Conservation (phyloP, 1,284 basidiomycete genomes). For the Leccinum solheimii region DNA sequence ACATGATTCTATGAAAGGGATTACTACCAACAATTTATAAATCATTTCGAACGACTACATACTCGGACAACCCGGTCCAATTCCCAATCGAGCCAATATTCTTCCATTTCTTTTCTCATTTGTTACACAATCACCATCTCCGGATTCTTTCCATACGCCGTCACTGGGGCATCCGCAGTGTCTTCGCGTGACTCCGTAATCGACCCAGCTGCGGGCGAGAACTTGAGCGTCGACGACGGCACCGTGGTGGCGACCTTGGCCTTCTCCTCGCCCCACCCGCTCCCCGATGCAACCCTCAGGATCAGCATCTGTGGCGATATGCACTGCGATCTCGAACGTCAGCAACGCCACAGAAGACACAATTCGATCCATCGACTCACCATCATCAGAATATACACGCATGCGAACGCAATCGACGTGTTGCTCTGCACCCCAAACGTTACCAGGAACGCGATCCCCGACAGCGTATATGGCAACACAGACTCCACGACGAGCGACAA, state of each 20-base stretch:
- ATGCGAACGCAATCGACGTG: conserved; percentile 17
- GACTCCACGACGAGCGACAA: conserved; percentile 29
- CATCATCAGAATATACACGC: conserved; percentile 27
- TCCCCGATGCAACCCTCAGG: conserved; percentile 24
- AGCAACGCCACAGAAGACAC: neutral
- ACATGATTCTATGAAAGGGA: conserved; percentile 10
- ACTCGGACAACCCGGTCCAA: neutral
- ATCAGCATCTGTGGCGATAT: conserved; percentile 34
- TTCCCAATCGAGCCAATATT: conserved; percentile 16
- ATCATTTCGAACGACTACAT: neutral
- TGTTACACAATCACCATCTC: neutral
- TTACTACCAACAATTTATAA: neutral
- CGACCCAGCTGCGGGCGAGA: neutral
- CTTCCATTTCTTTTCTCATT: neutral
- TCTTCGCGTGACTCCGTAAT: conserved; percentile 3
- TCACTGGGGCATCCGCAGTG: neutral
- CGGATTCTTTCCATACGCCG: conserved; percentile 7
- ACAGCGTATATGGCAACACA: conserved; percentile 29
- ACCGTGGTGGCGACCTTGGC: neutral
- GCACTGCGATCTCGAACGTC: conserved; percentile 14
- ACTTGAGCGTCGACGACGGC: conserved; percentile 15
- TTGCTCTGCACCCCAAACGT: conserved; percentile 20
- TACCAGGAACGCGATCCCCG: conserved; percentile 29
- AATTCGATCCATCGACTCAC: conserved; percentile 9
- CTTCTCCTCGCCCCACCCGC: conserved; percentile 19